Evolutionary conservation across 1,139 yeast species (phyloP), one percentile per base, ranked within the genome.

Genomic region (Geotrichum australiense): DNA sequence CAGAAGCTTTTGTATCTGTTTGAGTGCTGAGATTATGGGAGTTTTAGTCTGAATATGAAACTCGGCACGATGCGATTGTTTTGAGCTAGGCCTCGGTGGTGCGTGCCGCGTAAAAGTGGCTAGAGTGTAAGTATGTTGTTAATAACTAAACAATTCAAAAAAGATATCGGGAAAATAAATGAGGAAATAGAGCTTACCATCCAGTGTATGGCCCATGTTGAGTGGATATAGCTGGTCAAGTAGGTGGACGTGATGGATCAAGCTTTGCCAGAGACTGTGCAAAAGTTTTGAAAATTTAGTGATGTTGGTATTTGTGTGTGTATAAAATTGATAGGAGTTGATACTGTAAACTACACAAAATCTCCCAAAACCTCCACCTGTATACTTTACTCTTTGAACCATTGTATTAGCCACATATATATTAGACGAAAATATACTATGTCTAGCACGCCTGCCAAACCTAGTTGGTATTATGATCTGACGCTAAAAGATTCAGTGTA

Each of bases 391-490:
- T n/a, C n/a, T n/a, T n/a, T n/a, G n/a, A n/a, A n/a, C n/a, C n/a
- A n/a, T n/a, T n/a, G n/a, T n/a, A n/a, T n/a, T n/a, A n/a, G n/a
- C n/a, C n/a, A n/a, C n/a, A n/a, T n/a, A n/a, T n/a, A n/a, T n/a
- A n/a, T n/a, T n/a, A n/a, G n/a, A n/a, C n/a, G n/a, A n/a, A n/a
- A n/a, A n/a, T n/a, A n/a, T n/a, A n/a, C n/a, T n/a, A n/a, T n/a
- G n/a, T n/a, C n/a, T n/a, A n/a, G n/a, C n/a, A n/a, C n/a, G n/a
- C n/a, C n/a, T n/a, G 21, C 20, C 11, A 40, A 35, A 26, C 61
- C 60, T 5, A 50, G 48, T 39, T 58, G 61, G 62, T 57, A 50
- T 45, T 47, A 51, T 35, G 57, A 54, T 33, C 46, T 56, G 15
- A 45, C 54, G 10, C 32, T 40, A 5, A 40, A 40, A 11, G 53